Percentiles rank a stretch among this genome's conserved stretches.
These are phyloP conservation scores for Globisporangium barbulae DNA, from an alignment of 352 stramenopile genomes.

Conservation along the genomic window DNA sequence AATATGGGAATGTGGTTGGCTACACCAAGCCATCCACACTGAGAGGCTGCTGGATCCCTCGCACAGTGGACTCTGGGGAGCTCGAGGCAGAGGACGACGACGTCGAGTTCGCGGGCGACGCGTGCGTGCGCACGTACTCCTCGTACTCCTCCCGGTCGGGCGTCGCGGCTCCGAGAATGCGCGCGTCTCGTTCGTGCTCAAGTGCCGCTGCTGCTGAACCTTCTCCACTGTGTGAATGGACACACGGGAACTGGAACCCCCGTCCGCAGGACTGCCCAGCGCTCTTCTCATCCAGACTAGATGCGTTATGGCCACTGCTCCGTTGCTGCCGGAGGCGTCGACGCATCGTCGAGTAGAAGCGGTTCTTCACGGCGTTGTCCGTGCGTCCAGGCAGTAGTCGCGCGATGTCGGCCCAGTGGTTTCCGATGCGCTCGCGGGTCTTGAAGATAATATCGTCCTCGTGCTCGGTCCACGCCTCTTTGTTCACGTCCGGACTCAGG, in stretches of 20 bases:
- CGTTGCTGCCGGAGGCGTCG: slow-evolving; percentile 58
- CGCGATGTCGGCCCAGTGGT: slow-evolving; percentile 97
- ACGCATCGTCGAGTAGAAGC: slow-evolving; percentile 86
- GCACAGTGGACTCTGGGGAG: background rate
- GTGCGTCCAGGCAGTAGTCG: slow-evolving; percentile 92
- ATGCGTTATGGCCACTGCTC: background rate
- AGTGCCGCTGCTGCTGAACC: background rate
- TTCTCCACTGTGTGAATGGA: background rate
- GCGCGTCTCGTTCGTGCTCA: too few relatives aligned
- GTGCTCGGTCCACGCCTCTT: slow-evolving; percentile 91
- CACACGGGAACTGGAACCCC: background rate
- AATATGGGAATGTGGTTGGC: background rate
- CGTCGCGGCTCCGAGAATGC: background rate
- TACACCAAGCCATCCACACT: background rate
- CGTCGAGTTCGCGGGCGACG: background rate
- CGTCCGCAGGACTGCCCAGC: background rate
- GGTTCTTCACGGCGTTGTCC: slow-evolving; percentile 98
- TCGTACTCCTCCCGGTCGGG: background rate
- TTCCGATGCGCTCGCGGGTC: slow-evolving; percentile 84
- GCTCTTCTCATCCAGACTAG: background rate
- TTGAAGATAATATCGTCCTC: slow-evolving; percentile 90
- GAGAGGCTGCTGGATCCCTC: background rate
- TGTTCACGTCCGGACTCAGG: slow-evolving; percentile 92
- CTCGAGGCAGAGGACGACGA: background rate
- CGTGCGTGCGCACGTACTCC: background rate